Percentiles rank a stretch among this genome's conserved stretches.
Evolutionary conservation across 768 basidiomycete species (phyloP).

Genomic region (Termitomyces sp.): DNA sequence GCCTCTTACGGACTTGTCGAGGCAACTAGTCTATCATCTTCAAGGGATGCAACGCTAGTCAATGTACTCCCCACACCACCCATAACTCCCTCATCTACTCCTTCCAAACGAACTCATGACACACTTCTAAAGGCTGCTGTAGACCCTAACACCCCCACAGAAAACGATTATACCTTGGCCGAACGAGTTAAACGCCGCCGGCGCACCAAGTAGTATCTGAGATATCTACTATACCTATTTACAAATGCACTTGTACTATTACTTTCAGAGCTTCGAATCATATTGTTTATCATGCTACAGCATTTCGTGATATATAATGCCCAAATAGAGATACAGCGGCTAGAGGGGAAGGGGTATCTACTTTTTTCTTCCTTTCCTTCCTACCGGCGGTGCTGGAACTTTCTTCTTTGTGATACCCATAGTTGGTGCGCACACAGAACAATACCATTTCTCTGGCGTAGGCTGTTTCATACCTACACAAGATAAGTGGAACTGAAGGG

Average conservation of each 20-base stretch:
- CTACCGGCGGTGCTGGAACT: conserved; percentile 20
- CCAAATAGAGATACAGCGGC: background rate
- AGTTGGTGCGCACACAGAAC: conserved; percentile 42
- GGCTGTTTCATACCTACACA: conserved; percentile 55
- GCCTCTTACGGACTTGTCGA: conserved; percentile 49
- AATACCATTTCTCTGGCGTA: conserved; percentile 53
- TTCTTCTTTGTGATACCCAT: conserved; percentile 14
- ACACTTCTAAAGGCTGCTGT: background rate
- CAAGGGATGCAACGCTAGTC: background rate
- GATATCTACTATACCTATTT: background rate
- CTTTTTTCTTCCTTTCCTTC: conserved; percentile 22
- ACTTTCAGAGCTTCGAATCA: background rate
- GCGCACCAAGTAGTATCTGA: conserved; percentile 3
- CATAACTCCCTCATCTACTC: conserved; percentile 26
- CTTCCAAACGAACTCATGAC: conserved; percentile 27
- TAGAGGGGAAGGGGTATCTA: background rate
- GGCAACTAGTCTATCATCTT: background rate
- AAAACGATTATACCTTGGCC: conserved; percentile 24
- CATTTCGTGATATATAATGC: background rate
- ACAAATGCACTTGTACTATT: background rate
- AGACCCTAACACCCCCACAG: background rate
- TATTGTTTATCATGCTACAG: background rate
- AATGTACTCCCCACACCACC: conserved; percentile 20
- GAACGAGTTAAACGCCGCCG: conserved; percentile 44
- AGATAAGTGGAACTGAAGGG: conserved; percentile 52